Evolutionary conservation across 1,284 basidiomycete species (phyloP), one percentile per base, ranked within the genome.

Genomic region (Kalmanozyma brasiliensis): DNA sequence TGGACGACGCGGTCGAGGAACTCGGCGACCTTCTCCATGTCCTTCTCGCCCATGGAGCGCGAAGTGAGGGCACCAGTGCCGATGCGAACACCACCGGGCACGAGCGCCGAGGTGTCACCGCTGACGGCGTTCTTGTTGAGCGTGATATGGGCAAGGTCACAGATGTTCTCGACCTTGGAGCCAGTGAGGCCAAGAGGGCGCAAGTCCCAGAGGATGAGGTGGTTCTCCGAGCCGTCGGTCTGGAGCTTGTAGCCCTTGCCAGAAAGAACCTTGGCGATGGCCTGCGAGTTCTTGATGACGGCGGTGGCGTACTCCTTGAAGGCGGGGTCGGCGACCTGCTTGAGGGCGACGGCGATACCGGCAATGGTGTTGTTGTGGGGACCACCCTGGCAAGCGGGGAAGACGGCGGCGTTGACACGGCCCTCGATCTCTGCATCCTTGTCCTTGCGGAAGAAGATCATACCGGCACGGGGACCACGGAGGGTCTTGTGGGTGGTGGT

Each of bases 291-390:
- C 71, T 88, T 85, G 76, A 98, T 90, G 81, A 99, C 93, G 84
- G 95, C 93, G 83, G 91, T 90, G 61, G 96, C 96, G 84, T 98
- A 99, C 24, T 86, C 85, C 85, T 92, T 92, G 88, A 91, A 99
- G 32, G 88, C 89, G 11, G 95, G 96, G 82, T 92, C 89, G 71
- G 91, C 87, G 35, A 89, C 96, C 84, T 98, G 96, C 82, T 91
- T 90, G 72, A 99, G 89, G n/a, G 96, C 87, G 19, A 94, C 95
- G 53, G 94, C 94, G 74, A 99, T 88, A 83, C 89, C 93, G 49
- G 95, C 95, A 66, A 99, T 98, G 73, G 96, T 94, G 86, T 98
- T 95, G 87, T 98, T 98, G 87, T 98, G 96, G 46, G 96, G 96
- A 49, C 96, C 96, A 85, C 96, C 96, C 86, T 98, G 96, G 88